Percentiles rank a stretch among this genome's conserved stretches.
Evolutionary conservation across 345 rosid genomes (phyloP).

Genomic region (Angophora floribunda): DNA sequence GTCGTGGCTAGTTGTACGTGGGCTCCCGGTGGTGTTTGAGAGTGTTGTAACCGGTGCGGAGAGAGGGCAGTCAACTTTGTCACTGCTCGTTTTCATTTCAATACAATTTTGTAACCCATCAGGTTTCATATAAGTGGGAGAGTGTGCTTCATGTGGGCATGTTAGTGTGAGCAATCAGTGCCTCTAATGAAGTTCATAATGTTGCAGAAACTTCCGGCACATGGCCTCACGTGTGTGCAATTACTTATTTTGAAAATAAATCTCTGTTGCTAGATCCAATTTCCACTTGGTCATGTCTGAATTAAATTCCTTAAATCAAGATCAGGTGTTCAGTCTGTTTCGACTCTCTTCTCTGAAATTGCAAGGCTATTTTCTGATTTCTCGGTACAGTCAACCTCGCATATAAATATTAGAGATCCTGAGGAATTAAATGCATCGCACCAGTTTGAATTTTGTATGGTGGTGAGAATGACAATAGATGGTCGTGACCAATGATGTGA

Average conservation of each 20-base stretch:
- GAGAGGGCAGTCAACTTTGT: not conserved
- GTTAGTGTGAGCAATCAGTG: not conserved
- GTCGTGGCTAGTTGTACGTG: not conserved
- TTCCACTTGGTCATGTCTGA: not conserved
- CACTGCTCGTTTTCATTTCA: not conserved
- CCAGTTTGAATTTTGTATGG: not conserved
- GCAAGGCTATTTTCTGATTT: not conserved
- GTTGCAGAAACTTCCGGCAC: not conserved
- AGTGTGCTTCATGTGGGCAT: not conserved
- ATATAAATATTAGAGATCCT: not conserved
- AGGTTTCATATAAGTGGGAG: not conserved
- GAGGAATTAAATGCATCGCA: not conserved
- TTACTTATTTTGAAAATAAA: not conserved
- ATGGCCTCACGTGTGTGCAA: not conserved
- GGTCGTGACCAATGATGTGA: not conserved
- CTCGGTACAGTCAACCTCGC: not conserved
- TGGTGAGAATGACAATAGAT: not conserved
- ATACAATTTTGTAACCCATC: not conserved
- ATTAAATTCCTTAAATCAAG: not conserved
- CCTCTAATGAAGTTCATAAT: not conserved
- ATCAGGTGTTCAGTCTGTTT: not conserved
- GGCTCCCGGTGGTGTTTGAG: not conserved
- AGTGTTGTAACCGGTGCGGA: not conserved
- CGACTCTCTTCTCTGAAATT: not conserved
- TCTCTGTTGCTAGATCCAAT: not conserved